Conservation (phyloP, 345 rosid species). For the Arabidopsis arenosa region DNA sequence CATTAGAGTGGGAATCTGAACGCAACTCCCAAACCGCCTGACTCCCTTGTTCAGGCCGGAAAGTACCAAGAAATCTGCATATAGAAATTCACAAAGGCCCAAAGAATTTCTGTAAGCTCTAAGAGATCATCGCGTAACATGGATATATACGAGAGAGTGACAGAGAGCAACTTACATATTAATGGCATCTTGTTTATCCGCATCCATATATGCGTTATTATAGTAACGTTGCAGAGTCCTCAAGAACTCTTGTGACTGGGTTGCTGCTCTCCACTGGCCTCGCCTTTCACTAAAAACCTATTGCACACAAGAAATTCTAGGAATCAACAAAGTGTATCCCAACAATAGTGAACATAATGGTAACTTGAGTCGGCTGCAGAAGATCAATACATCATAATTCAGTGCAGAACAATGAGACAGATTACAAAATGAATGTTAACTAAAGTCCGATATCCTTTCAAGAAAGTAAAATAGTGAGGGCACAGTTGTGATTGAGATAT, state of each 20-base stretch:
- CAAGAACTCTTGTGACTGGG: conserved; percentile 98
- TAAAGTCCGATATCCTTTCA: background rate
- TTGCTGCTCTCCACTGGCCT: conserved; percentile 99
- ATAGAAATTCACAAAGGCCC: conserved; percentile 24
- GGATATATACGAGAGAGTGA: conserved; percentile 19
- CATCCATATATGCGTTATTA: conserved; percentile 96
- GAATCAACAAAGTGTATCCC: conserved; percentile 27
- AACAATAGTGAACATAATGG: conserved; percentile 22
- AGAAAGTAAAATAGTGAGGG: background rate
- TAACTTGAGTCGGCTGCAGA: conserved; percentile 11
- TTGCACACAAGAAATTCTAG: conserved; percentile 37
- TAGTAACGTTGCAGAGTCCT: conserved; percentile 95
- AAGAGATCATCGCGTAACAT: conserved; percentile 26
- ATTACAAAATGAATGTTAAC: background rate
- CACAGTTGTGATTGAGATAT: background rate
- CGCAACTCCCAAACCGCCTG: conserved; percentile 86
- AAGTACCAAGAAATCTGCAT: conserved; percentile 89
- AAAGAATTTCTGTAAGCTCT: conserved; percentile 17
- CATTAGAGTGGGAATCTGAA: conserved; percentile 60
- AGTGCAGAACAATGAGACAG: conserved; percentile 1
- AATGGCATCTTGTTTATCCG: conserved; percentile 92
- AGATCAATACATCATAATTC: conserved; percentile 4
- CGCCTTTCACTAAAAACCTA: conserved; percentile 93
- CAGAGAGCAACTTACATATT: conserved; percentile 66
- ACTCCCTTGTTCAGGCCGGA: conserved; percentile 75